Base-by-base conservation (phyloP, 805 yeast genomes). In the Candida glaebosa region DNA sequence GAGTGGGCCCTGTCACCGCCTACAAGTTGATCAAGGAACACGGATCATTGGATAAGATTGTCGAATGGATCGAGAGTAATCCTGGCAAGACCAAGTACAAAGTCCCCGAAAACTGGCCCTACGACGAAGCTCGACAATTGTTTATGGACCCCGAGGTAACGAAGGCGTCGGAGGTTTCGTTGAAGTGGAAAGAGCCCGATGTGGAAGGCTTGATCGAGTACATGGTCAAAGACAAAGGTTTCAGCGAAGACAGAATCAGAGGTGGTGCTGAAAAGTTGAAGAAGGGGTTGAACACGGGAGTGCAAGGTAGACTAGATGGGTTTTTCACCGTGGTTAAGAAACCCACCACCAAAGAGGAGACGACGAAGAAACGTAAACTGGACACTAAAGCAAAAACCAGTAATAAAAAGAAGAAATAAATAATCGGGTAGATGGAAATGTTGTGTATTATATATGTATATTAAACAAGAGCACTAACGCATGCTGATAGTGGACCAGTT, bases 1-100 rank as follows among this genome's bases (percentile, higher is more conserved):
- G 99, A 18, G 83, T 93, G 46, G 99, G 99, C 6, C 98, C 98
- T 1, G 93, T 86, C 2, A 91, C 96, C 1, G 99, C 97, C 0
- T 71, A 77, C 48, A 91, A 93, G 56, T 72, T 93, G 46, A 87
- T 93, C 47, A 84, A 82, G 57, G 96, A 91, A 56, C 89, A 87
- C 60, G 82, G 84, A 1, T 73, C 84, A 0, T 71, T 93, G 37
- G 98, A 91, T 46, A 82, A 82, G 30, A 81, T 93, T 32, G 77
- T 91, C 31, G 81, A 79, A 51, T 69, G 64, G 44, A 77, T 89
- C 26, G 73, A 79, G 38, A 73, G 71, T 17, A 75, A 75, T 46
- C 75, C 78, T 2, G 69, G 60, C 4, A 75, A 74, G 43, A 65
- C 78, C 3, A 91, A 89, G 57, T 83, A 82, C 61, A 84, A 82